Evolutionary conservation across 1,284 basidiomycete species (phyloP).

Genomic region (Marasmius fiardii): DNA sequence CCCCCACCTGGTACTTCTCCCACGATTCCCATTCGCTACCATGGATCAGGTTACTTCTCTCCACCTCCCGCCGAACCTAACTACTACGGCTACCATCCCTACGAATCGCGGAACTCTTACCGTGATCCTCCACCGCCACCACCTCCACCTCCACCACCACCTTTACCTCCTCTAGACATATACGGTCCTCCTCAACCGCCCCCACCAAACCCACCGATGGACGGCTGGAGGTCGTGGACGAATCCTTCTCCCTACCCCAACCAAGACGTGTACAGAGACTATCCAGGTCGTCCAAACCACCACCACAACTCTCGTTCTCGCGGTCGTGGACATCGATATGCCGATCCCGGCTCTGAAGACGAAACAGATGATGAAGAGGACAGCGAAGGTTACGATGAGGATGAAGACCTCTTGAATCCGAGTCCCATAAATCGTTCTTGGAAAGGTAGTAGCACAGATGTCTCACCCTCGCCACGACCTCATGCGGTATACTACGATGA

Average conservation of each 20-base stretch:
- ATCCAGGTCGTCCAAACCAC: neutral
- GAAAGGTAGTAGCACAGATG: too few relatives aligned
- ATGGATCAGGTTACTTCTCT: neutral
- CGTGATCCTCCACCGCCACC: constrained; percentile 5
- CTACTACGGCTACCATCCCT: constrained; percentile 3
- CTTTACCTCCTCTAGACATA: neutral
- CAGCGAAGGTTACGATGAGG: neutral
- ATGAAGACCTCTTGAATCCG: neutral
- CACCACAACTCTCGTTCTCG: neutral
- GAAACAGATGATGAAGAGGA: neutral
- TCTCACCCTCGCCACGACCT: neutral
- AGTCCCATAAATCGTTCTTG: too few relatives aligned
- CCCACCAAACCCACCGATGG: neutral
- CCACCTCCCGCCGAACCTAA: neutral
- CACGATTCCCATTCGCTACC: neutral
- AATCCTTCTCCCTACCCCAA: neutral
- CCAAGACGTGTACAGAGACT: neutral
- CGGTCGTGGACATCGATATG: neutral
- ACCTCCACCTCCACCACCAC: constrained; percentile 3
- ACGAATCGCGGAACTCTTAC: neutral
- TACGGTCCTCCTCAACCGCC: neutral
- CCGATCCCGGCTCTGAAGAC: neutral
- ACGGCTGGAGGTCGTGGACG: constrained; percentile 12
- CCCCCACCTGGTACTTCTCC: neutral
- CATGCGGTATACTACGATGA: neutral